These are phyloP conservation scores for Daldinia sp. DNA, from an alignment of 2,329 filamentous ascomycete genomes.

Conservation along the genomic window DNA sequence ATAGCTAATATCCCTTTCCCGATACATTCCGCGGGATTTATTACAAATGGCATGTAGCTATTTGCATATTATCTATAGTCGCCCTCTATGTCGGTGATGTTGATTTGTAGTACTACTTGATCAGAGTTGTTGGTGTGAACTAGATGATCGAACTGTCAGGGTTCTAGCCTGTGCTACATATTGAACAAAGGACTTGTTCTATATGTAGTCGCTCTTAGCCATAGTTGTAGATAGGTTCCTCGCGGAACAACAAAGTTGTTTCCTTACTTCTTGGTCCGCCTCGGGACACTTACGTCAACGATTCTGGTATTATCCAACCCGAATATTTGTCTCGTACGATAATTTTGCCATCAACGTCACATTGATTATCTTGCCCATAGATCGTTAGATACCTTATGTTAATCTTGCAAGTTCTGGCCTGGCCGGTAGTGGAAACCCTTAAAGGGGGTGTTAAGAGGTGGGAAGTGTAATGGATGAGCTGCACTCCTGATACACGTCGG, in stretches of 20 bases:
- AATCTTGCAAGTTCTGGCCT: constrained; percentile 29
- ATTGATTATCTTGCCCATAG: constrained; percentile 15
- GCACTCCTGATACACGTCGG: not conserved
- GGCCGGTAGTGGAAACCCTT: constrained; percentile 16
- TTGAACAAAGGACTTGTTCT: too few species aligned
- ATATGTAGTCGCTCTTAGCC: too few species aligned
- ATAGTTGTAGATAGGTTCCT: too few species aligned
- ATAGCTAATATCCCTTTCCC: not conserved
- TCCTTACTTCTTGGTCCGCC: too few species aligned
- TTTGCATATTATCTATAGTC: not conserved
- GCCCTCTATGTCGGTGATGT: not conserved
- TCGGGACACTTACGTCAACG: not conserved
- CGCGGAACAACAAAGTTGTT: too few species aligned
- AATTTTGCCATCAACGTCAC: constrained; percentile 9
- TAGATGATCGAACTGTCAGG: not conserved
- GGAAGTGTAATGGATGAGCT: not conserved
- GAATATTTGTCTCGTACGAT: constrained; percentile 20
- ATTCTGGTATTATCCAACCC: constrained; percentile 9
- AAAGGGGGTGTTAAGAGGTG: not conserved
- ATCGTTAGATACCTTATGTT: constrained; percentile 4
- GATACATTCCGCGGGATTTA: not conserved
- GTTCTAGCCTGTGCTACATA: too few species aligned
- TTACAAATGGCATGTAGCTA: not conserved
- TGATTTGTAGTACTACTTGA: not conserved
- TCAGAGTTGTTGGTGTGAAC: not conserved